These are phyloP conservation scores for Capsella rubella DNA, from an alignment of 441 rosid genomes.

Conservation along the genomic window DNA sequence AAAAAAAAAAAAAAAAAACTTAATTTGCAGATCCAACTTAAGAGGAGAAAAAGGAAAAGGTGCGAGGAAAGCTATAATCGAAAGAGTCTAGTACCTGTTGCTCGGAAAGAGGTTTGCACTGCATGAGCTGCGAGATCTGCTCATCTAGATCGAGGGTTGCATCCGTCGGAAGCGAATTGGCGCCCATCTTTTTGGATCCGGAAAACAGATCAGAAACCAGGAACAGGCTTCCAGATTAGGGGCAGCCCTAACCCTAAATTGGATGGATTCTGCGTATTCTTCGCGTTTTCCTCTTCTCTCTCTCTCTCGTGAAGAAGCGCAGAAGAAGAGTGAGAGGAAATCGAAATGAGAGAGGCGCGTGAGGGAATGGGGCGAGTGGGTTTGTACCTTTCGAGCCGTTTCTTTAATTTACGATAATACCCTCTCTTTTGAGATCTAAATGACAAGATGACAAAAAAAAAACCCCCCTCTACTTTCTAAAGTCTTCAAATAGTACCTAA, in stretches of 20 bases:
- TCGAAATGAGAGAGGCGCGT: conserved; percentile 53
- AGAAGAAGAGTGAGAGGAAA: conserved; percentile 33
- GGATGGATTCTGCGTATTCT: conserved; percentile 42
- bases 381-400: conserved; percentile 32
- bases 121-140: conserved; percentile 83
- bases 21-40: conserved; percentile 19
- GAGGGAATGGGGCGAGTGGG: conserved; percentile 42
- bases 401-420: background rate
- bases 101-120: conserved; percentile 80
- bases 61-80: background rate
- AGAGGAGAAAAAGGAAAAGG: background rate
- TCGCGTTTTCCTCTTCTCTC: conserved; percentile 38
- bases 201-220: conserved; percentile 38
- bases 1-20: background rate
- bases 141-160: conserved; percentile 62
- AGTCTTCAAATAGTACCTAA: background rate
- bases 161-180: conserved; percentile 53
- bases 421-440: conserved; percentile 36
- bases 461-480: background rate
- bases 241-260: conserved; percentile 53
- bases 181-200: conserved; percentile 53
- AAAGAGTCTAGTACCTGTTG: conserved; percentile 52
- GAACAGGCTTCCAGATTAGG: conserved; percentile 47
- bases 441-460: background rate
- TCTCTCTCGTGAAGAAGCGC: conserved; percentile 24